A percentile compares a stretch with the other conserved stretches of the same genome.
Conservation (phyloP, 2,329 filamentous ascomycete genomes). For the Coniochaeta ligniaria region DNA sequence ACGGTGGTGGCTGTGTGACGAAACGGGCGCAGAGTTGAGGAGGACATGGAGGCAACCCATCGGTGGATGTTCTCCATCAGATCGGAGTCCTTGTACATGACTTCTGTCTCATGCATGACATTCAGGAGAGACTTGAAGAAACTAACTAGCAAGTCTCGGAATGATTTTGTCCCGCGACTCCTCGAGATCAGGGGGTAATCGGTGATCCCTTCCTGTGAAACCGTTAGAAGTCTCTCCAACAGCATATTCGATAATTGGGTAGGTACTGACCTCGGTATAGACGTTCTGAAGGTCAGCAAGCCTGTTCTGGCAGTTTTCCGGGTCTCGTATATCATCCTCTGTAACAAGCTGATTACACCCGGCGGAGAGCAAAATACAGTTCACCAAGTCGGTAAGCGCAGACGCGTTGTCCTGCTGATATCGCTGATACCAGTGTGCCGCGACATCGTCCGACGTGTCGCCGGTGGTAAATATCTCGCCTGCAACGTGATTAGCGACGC, state of each 20-base stretch:
- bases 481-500: slow-evolving; percentile 24
- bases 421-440: slow-evolving; percentile 51
- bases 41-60: slow-evolving; percentile 89
- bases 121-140: slow-evolving; percentile 75
- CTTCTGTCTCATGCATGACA: slow-evolving; percentile 72
- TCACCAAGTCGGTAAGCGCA: slow-evolving; percentile 56
- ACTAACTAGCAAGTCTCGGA: slow-evolving; percentile 67
- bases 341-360: slow-evolving; percentile 77
- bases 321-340: slow-evolving; percentile 77
- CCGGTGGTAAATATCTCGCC: slow-evolving; percentile 59
- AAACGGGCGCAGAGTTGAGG: slow-evolving; percentile 79
- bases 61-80: slow-evolving; percentile 83
- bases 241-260: neutral
- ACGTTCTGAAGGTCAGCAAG: slow-evolving; percentile 81
- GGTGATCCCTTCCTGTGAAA: slow-evolving; percentile 59
- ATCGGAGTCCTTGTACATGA: slow-evolving; percentile 68
- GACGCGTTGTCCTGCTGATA: slow-evolving; percentile 47
- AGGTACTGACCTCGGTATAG: slow-evolving; percentile 62
- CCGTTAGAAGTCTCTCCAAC: neutral
- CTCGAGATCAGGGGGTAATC: slow-evolving; percentile 90
- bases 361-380: slow-evolving; percentile 62
- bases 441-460: slow-evolving; percentile 47
- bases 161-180: slow-evolving; percentile 66
- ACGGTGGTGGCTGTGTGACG: slow-evolving; percentile 89
- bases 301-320: slow-evolving; percentile 75